phyloP scores from a whole-genome alignment of 768 basidiomycete species.

The Agaricus blazei region DNA sequence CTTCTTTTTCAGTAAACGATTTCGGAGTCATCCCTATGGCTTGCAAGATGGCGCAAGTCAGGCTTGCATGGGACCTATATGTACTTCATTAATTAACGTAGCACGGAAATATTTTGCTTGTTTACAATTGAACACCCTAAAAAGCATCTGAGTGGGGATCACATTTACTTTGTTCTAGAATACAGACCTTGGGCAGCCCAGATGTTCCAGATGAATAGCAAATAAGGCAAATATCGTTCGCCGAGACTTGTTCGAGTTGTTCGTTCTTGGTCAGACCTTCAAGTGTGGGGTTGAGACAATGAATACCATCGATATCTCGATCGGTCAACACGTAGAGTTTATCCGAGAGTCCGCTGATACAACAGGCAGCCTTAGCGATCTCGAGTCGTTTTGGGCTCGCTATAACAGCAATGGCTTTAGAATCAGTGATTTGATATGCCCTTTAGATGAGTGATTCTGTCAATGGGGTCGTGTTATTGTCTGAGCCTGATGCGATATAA shows the following conservation, averaged over 20 bases:
- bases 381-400: not conserved
- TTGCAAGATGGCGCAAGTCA: not conserved
- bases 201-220: slow-evolving; percentile 4
- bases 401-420: not conserved
- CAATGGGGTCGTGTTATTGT: not conserved
- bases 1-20: not conserved
- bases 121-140: slow-evolving; percentile 3
- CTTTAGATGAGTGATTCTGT: not conserved
- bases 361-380: slow-evolving; percentile 1
- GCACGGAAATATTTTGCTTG: too few relatives aligned
- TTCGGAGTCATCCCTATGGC: slow-evolving; percentile 3
- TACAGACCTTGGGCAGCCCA: not conserved
- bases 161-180: not conserved
- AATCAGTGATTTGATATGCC: slow-evolving; percentile 3
- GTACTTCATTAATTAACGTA: not conserved
- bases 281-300: not conserved
- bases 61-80: not conserved
- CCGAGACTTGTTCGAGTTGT: not conserved
- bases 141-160: not conserved
- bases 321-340: not conserved
- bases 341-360: not conserved
- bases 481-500: not conserved
- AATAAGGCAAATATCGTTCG: not conserved
- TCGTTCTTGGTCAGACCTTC: not conserved
- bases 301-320: not conserved